Conservation (phyloP, 768 basidiomycete genomes). For the Clavaria fumosa region DNA sequence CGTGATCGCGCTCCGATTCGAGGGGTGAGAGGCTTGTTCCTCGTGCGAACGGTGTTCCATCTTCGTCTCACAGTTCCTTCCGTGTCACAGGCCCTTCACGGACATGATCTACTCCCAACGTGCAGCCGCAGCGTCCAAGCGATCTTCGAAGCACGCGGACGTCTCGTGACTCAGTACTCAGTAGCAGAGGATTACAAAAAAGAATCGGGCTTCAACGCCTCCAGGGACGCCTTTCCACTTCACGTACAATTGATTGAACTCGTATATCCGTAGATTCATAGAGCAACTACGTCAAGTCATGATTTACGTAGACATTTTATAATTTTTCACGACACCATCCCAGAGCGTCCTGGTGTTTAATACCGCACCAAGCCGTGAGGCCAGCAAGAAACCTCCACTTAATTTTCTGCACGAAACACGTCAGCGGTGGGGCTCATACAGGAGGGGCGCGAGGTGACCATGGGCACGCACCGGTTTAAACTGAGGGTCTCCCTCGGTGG, state of each 20-base stretch:
- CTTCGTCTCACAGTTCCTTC: not conserved
- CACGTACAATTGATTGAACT: too few species aligned
- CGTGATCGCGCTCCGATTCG: constrained; percentile 67
- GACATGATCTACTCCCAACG: constrained; percentile 66
- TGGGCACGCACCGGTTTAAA: constrained; percentile 53
- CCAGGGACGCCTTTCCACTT: too few species aligned
- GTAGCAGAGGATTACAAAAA: too few species aligned
- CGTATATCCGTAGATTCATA: too few species aligned
- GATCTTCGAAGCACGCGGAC: too few species aligned
- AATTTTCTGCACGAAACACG: constrained; percentile 59
- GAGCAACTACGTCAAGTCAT: too few species aligned
- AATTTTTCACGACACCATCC: constrained; percentile 49
- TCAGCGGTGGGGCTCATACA: too few species aligned
- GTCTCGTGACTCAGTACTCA: too few species aligned
- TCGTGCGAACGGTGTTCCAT: not conserved
- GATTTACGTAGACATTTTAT: too few species aligned
- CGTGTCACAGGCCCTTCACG: constrained; percentile 48
- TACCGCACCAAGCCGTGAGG: constrained; percentile 54
- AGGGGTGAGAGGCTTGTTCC: constrained; percentile 57
- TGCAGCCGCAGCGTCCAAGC: constrained; percentile 14
- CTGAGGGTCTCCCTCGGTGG: constrained; percentile 93
- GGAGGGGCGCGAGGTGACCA: too few species aligned
- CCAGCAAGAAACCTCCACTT: constrained; percentile 69
- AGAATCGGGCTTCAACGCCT: too few species aligned
- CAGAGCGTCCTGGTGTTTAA: constrained; percentile 65